These are phyloP conservation scores for Fusarium setosum DNA, from an alignment of 2,329 filamentous ascomycete genomes.

Conservation along the genomic window DNA sequence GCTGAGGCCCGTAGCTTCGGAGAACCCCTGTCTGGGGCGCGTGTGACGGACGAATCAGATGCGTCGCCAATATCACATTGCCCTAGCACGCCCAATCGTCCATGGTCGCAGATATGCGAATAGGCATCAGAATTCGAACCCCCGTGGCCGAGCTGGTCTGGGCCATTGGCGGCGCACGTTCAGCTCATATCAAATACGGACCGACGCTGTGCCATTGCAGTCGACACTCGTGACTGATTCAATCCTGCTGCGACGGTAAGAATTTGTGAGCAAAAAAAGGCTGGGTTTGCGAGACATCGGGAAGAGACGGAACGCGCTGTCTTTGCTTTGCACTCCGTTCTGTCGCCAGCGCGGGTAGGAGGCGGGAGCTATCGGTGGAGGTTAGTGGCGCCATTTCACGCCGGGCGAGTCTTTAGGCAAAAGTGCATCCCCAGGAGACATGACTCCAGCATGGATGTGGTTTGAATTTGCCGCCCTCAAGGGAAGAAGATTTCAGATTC, in stretches of 20 bases:
- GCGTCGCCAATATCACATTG: constrained; percentile 41
- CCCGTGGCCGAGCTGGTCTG: constrained; percentile 35
- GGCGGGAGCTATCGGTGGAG: constrained; percentile 17
- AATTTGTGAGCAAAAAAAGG: constrained; percentile 1
- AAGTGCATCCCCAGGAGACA: not conserved
- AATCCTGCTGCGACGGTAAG: not conserved
- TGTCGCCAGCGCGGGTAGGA: constrained; percentile 1
- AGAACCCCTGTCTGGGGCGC: constrained; percentile 21
- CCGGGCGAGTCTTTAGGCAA: constrained; percentile 17
- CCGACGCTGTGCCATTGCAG: not conserved
- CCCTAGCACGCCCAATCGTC: constrained; percentile 27
- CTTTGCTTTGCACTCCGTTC: not conserved
- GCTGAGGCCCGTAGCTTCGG: constrained; percentile 23
- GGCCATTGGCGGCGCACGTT: constrained; percentile 32
- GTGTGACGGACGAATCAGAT: constrained; percentile 35
- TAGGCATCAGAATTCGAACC: constrained; percentile 30
- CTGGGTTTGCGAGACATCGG: constrained; percentile 23
- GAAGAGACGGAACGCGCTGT: constrained; percentile 28
- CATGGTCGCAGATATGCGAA: constrained; percentile 28
- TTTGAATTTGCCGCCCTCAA: not conserved
- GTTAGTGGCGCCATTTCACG: constrained; percentile 20
- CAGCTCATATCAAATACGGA: constrained; percentile 4
- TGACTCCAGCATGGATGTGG: not conserved
- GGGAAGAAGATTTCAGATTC: too few species aligned
- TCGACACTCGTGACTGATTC: constrained; percentile 16